Evolutionary conservation across 192 early-diverging fungal genomes (phyloP), one percentile per base, ranked within the genome.

Genomic region (Thamnidium elegans): DNA sequence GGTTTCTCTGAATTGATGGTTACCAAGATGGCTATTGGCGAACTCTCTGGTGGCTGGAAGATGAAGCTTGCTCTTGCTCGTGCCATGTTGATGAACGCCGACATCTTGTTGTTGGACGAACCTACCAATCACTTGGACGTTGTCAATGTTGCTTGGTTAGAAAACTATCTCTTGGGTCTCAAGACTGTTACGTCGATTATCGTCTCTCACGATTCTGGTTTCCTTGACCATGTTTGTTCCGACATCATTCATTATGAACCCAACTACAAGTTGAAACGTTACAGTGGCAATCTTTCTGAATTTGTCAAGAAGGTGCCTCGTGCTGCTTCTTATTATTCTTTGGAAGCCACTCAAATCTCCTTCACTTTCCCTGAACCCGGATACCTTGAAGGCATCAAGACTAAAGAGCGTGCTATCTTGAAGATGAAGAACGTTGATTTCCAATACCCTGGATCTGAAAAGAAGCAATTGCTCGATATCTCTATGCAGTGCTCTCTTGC

Each of bases 61-160:
- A 93, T 93, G 92, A 92, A 91, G 87, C 78, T 92, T 52, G 89
- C 85, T 78, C 84, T 93, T 73, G 90, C 90, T 11, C 87, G 89
- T 80, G 90, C 92, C 58, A 88, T 93, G 85, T 79, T 93, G 73
- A 78, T 82, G 79, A 89, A 91, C 70, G 87, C 90, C 74, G 92
- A 93, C 75, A 89, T 93, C 52, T 74, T 92, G 69, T 77, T 93
- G 61, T 77, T 92, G 65, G 92, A 93, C 70, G 92, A 93, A 78
- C 90, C 90, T 56, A 91, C 88, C 68, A 91, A 92, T 81, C 87
- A 90, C 79, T 87, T 93, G 79, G 87, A 90, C 78, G 84, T 90
- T 74, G 70, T 78, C 43, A 78, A 79, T 59, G 77, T 79, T 39
- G 78, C 80, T 44, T 80, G 78, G 79, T 80, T 80, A 71, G 83